Evolutionary conservation across 2,329 filamentous ascomycete genomes (phyloP), one percentile per base, ranked within the genome.

Genomic region (Cladosporium oxysporum): DNA sequence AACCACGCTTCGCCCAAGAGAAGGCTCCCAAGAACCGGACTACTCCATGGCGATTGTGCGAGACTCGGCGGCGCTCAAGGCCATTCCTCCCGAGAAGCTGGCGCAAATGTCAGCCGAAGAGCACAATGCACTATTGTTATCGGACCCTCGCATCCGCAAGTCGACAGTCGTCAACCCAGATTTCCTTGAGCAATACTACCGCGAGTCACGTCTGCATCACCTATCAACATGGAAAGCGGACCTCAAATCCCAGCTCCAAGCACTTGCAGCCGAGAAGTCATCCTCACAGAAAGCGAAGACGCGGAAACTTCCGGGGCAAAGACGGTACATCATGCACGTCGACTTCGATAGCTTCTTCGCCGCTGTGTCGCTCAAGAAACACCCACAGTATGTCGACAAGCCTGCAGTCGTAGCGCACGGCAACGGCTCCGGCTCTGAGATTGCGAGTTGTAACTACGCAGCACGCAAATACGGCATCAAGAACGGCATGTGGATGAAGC

Each of bases 401-500:
- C 95, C 96, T 0, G 88, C 90, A 2, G 95, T 91, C 0, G 91
- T 99, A 37, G 94, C 95, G 4, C 95, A 99, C 74, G 91, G 94
- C 5, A 86, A 85, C 53, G 94, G 94, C 0, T 87, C 87, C 28
- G 92, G 92, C 0, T 97, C 94, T 0, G 95, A 99, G 75, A 98
- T 99, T 73, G 95, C 95, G 26, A 97, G 93, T 69, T 99, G 95
- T 79, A 99, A 99, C 73, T 99, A 99, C 75, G 88, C 90, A 23
- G 95, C 96, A 7, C 88, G 95, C 44, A 84, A 87, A 35, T 95
- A 89, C 71, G 94, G 94, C 1, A 84, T 99, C 64, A 97, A 93
- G 75, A 99, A 99, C 71, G 96, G 96, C 44, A 99, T 98, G 95
- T 99, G 96, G 95, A 98, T 99, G 94, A 96, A 94, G 76, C 85